These are phyloP conservation scores for Dothistroma pini DNA, from an alignment of 2,329 filamentous ascomycete genomes.

Conservation along the genomic window DNA sequence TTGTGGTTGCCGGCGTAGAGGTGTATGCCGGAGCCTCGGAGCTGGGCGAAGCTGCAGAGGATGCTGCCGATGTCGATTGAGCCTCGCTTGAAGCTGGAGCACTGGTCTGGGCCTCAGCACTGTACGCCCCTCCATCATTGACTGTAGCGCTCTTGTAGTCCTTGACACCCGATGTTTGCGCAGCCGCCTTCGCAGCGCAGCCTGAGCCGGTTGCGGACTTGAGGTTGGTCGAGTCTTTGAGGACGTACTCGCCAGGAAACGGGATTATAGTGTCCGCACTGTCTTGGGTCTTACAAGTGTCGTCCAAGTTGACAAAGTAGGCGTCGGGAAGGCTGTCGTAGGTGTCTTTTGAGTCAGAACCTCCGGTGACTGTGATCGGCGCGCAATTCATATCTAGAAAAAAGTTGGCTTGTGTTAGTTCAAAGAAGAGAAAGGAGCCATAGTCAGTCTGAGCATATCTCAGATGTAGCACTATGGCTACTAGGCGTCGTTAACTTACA, in stretches of 20 bases:
- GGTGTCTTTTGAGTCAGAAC: slow-evolving; percentile 43
- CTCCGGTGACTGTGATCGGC: slow-evolving; percentile 59
- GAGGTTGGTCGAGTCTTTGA: slow-evolving; percentile 28
- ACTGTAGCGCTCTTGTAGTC: slow-evolving; percentile 7
- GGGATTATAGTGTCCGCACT: slow-evolving; percentile 56
- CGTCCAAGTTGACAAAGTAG: slow-evolving; percentile 62
- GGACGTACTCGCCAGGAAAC: slow-evolving; percentile 50
- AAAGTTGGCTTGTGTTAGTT: too few species aligned
- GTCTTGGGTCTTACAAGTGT: slow-evolving; percentile 54
- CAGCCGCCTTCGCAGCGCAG: slow-evolving; percentile 21
- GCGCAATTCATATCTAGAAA: slow-evolving; percentile 79
- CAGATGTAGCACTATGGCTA: too few species aligned
- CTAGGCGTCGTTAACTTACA: slow-evolving; percentile 36
- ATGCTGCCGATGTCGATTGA: slow-evolving; percentile 14
- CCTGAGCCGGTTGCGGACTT: slow-evolving; percentile 15
- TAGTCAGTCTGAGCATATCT: too few species aligned
- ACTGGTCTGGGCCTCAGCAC: neutral
- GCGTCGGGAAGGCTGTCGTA: slow-evolving; percentile 64
- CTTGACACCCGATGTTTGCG: slow-evolving; percentile 8
- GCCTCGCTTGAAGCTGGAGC: slow-evolving; percentile 11
- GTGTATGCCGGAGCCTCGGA: neutral
- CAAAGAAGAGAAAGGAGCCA: too few species aligned
- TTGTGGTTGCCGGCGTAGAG: neutral
- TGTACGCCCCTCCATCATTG: slow-evolving; percentile 5
- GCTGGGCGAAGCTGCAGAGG: neutral